These are phyloP conservation scores for Globisporangium heterothallicum DNA, from an alignment of 352 stramenopile genomes.

Conservation along the genomic window DNA sequence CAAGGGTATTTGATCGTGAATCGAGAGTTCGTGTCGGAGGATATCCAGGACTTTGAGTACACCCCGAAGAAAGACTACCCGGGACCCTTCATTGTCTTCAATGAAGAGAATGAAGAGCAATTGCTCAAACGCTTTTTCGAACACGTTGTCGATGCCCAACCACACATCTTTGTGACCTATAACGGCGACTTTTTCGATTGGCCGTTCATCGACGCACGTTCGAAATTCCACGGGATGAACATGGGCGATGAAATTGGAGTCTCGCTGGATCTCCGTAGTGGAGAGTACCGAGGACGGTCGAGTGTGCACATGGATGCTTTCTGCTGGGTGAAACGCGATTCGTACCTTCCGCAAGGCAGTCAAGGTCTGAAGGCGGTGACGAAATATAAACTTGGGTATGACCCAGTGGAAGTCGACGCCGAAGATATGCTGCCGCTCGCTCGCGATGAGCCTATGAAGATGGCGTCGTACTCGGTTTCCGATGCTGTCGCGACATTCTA, in stretches of 20 bases:
- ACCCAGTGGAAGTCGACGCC: constrained; percentile 96
- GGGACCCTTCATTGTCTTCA: constrained; percentile 96
- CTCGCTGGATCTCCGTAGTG: constrained; percentile 58
- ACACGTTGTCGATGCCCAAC: constrained; percentile 88
- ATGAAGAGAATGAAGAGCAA: constrained; percentile 86
- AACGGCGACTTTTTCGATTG: constrained; percentile 99
- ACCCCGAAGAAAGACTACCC: constrained; percentile 92
- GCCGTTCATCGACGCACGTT: constrained; percentile 96
- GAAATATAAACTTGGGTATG: constrained; percentile 99
- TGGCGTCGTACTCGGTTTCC: constrained; percentile 99
- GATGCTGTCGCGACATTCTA: constrained; percentile 99
- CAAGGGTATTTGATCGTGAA: constrained; percentile 97
- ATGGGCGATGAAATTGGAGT: constrained; percentile 87
- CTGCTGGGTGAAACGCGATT: constrained; percentile 99
- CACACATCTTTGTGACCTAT: constrained; percentile 99
- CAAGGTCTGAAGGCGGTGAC: constrained; percentile 99
- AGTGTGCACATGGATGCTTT: constrained; percentile 98
- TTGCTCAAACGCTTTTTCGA: constrained; percentile 87
- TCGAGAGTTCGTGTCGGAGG: constrained; percentile 94
- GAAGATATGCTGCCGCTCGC: constrained; percentile 98
- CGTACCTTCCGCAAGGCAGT: constrained; percentile 97
- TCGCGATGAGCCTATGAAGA: constrained; percentile 92
- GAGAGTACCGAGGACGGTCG: constrained; percentile 90
- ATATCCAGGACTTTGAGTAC: constrained; percentile 99
- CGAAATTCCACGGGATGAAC: constrained; percentile 89